Evolutionary conservation across 306 rosid genomes (phyloP).

Genomic region (Pterocarpus santalinus): DNA sequence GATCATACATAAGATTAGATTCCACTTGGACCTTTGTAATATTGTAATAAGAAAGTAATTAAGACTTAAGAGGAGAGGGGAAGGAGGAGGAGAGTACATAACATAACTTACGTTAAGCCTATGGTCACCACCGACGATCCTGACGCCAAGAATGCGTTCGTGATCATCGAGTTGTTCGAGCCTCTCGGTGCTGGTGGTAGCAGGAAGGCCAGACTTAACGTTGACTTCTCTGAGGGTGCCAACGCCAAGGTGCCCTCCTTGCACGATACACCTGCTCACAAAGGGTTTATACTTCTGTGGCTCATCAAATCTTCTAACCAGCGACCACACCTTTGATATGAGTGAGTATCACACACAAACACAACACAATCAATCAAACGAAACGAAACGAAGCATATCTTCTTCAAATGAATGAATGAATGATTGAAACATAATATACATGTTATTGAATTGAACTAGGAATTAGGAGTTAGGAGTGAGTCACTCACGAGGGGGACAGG

Average conservation of each 20-base stretch:
- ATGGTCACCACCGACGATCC: slow-evolving; percentile 75
- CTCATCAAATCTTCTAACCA: slow-evolving; percentile 78
- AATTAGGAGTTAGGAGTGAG: background rate
- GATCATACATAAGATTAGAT: no score
- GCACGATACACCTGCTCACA: slow-evolving; percentile 63
- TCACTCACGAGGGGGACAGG: slow-evolving; percentile 69
- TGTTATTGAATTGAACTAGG: background rate
- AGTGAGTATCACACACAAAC: no score
- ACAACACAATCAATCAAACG: no score
- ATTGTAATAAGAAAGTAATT: no score
- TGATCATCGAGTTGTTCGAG: slow-evolving; percentile 71
- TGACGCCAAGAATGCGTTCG: slow-evolving; percentile 68
- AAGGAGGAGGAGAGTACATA: no score
- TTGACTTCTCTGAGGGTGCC: slow-evolving; percentile 75
- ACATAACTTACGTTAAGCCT: slow-evolving; percentile 58
- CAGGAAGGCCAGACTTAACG: slow-evolving; percentile 81
- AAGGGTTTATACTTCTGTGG: slow-evolving; percentile 77
- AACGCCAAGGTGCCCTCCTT: slow-evolving; percentile 60
- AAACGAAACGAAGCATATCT: no score
- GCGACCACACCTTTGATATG: slow-evolving; percentile 70
- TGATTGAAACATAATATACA: no score
- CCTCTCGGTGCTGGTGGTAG: slow-evolving; percentile 75
- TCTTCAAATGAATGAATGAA: no score
- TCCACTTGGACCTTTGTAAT: no score
- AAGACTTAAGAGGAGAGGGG: no score